A percentile compares a stretch with the other conserved stretches of the same genome.
phyloP scores from a whole-genome alignment of 2,329 filamentous ascomycete genomes.

The Pestalotiopsis fici region DNA sequence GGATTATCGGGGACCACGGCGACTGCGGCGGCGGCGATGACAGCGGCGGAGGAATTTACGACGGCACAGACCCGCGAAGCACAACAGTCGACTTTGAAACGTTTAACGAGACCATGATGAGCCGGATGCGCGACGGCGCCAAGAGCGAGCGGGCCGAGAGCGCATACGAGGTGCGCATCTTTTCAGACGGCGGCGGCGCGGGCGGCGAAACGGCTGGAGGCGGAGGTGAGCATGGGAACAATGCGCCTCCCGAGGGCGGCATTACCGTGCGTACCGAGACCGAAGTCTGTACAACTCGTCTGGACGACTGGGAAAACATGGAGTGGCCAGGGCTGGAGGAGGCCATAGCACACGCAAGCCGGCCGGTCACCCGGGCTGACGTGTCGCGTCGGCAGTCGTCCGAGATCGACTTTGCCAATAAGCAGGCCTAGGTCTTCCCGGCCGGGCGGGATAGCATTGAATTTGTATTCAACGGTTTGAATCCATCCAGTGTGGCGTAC shows the following conservation, averaged over 20 bases:
- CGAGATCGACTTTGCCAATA: not conserved
- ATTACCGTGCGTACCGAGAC: not conserved
- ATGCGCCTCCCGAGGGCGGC: not conserved
- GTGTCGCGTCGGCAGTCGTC: not conserved
- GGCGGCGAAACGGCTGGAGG: not conserved
- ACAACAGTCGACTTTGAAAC: slow-evolving; percentile 2
- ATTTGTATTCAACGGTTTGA: no score
- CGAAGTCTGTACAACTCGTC: not conserved
- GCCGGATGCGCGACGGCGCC: not conserved
- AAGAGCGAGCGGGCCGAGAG: slow-evolving; percentile 2
- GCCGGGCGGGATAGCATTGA: not conserved
- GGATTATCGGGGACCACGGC: not conserved
- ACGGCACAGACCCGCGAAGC: slow-evolving; percentile 2
- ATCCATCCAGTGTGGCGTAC: not conserved
- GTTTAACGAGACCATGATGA: slow-evolving; percentile 5
- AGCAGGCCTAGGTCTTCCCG: not conserved
- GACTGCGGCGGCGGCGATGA: not conserved
- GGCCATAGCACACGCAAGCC: not conserved
- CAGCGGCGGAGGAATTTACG: slow-evolving; percentile 1
- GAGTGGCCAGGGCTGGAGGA: not conserved
- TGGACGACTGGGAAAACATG: not conserved
- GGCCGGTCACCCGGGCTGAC: not conserved
- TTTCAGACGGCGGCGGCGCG: not conserved
- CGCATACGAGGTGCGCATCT: slow-evolving; percentile 6
- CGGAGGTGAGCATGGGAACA: not conserved